These are phyloP conservation scores for Komagataella pseudopastoris DNA, from an alignment of 805 yeast genomes.

Conservation along the genomic window DNA sequence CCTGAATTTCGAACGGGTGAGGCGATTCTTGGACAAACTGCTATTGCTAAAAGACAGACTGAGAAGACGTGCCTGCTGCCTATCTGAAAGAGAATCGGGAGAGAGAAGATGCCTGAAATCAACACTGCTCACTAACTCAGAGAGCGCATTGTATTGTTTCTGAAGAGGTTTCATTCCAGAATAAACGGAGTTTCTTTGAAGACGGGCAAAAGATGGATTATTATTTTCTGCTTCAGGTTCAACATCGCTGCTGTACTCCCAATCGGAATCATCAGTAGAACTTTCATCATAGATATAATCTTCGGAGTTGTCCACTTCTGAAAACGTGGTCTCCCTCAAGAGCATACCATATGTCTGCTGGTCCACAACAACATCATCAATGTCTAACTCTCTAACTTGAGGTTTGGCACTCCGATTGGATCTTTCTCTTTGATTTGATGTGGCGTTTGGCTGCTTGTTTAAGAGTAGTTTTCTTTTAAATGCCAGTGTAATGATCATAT, in stretches of 20 bases:
- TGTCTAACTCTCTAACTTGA: background rate
- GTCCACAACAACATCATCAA: background rate
- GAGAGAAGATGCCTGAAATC: background rate
- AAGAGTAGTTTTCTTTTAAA: conserved; percentile 2
- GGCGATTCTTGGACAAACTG: background rate
- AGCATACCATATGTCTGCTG: background rate
- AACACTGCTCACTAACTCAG: background rate
- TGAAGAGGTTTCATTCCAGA: background rate
- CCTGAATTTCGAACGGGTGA: conserved; percentile 17
- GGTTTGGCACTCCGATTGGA: background rate
- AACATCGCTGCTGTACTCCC: conserved; percentile 7
- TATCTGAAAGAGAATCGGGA: background rate
- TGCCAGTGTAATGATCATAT: conserved; percentile 1
- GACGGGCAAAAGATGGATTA: background rate
- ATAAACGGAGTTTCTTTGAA: background rate
- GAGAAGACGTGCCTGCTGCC: background rate
- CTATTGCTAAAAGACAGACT: background rate
- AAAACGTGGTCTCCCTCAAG: background rate
- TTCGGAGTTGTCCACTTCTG: background rate
- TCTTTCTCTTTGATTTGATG: conserved; percentile 2
- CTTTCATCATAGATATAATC: background rate
- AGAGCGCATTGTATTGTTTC: background rate
- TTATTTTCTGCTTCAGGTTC: conserved; percentile 5
- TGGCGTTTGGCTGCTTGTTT: background rate
- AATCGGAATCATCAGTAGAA: conserved; percentile 4